These are phyloP conservation scores for Aplosporella prunicola DNA, from an alignment of 2,329 filamentous ascomycete genomes.

Conservation along the genomic window DNA sequence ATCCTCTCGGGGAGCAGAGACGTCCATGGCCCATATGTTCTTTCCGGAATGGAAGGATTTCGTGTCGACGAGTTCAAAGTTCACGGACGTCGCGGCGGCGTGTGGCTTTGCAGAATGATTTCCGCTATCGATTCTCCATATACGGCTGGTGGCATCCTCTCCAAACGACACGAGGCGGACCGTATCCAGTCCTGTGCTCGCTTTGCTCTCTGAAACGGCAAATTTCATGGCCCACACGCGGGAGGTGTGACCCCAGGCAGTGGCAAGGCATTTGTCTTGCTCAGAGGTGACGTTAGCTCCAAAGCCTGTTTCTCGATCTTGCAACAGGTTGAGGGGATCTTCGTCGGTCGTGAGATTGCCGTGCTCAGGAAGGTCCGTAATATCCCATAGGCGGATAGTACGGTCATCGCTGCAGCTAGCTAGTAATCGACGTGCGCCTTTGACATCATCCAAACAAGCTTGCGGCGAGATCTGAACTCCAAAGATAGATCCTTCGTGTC, in stretches of 20 bases:
- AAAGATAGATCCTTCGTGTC: slow-evolving; percentile 89
- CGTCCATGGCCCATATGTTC: slow-evolving; percentile 73
- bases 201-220: slow-evolving; percentile 24
- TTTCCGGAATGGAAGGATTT: slow-evolving; percentile 70
- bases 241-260: slow-evolving; percentile 76
- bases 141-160: slow-evolving; percentile 69
- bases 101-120: slow-evolving; percentile 9
- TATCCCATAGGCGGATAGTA: slow-evolving; percentile 80
- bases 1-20: slow-evolving; percentile 11
- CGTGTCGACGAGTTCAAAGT: slow-evolving; percentile 45
- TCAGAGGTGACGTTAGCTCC: slow-evolving; percentile 20
- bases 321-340: slow-evolving; percentile 18
- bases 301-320: slow-evolving; percentile 36
- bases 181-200: slow-evolving; percentile 27
- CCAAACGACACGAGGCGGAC: slow-evolving; percentile 62
- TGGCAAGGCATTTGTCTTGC: slow-evolving; percentile 47
- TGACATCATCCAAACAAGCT: slow-evolving; percentile 13
- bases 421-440: slow-evolving; percentile 52
- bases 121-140: slow-evolving; percentile 54
- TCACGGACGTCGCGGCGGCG: slow-evolving; percentile 15
- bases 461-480: slow-evolving; percentile 65
- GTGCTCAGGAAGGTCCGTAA: slow-evolving; percentile 45
- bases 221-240: slow-evolving; percentile 85
- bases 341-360: slow-evolving; percentile 15
- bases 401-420: slow-evolving; percentile 93